Conservation (phyloP, 2,329 filamentous ascomycete genomes). For the Madurella mycetomatis region DNA sequence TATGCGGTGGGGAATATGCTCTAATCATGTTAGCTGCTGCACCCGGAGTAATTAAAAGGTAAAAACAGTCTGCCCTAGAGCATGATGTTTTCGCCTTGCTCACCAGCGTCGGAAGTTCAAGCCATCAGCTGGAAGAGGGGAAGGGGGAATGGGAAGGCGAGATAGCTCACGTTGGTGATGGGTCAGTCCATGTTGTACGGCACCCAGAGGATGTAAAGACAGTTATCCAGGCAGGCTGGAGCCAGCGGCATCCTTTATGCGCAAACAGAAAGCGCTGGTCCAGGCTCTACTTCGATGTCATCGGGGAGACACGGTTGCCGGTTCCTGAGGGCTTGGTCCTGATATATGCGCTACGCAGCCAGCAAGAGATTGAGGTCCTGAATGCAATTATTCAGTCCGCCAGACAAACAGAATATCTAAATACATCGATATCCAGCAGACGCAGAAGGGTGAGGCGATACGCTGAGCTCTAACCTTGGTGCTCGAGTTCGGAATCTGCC, state of each 20-base stretch:
- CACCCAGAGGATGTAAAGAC: background rate
- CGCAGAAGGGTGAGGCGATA: too few relatives aligned
- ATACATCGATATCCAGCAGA: too few relatives aligned
- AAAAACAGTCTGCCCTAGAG: background rate
- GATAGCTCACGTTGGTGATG: background rate
- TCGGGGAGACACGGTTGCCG: background rate
- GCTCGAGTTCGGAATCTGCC: too few relatives aligned
- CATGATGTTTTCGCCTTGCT: background rate
- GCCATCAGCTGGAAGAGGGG: background rate
- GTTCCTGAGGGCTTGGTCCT: background rate
- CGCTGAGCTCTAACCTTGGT: too few relatives aligned
- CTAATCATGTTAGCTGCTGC: too few relatives aligned
- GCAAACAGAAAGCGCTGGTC: background rate
- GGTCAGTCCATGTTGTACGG: background rate
- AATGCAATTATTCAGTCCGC: background rate
- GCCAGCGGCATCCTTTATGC: background rate
- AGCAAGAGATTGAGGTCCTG: background rate
- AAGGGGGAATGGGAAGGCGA: background rate
- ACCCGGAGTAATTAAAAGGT: too few relatives aligned
- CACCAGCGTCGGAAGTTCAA: too few relatives aligned
- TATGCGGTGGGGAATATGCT: too few relatives aligned
- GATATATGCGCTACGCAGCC: background rate
- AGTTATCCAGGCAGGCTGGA: background rate
- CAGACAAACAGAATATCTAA: too few relatives aligned
- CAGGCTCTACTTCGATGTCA: background rate